Evolutionary conservation across 1,284 basidiomycete species (phyloP).

Genomic region (Peniophora sp.): DNA sequence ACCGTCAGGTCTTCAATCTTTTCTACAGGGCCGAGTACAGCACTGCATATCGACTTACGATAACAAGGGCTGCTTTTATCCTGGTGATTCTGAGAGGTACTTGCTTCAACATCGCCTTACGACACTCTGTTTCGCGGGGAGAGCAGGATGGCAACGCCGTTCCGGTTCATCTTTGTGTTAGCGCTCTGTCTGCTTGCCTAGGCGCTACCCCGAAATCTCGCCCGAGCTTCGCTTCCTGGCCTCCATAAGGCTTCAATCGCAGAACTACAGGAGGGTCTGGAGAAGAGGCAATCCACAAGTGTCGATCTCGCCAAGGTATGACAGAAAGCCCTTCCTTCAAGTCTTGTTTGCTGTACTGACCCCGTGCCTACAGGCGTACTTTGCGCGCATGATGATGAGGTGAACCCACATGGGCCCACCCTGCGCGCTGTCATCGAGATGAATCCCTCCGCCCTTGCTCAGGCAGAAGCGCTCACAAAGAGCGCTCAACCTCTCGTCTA

Average conservation of each 20-base stretch:
- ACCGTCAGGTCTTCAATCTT: too few relatives aligned
- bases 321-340: neutral
- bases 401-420: constrained; percentile 53
- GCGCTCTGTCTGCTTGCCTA: too few relatives aligned
- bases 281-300: constrained; percentile 47
- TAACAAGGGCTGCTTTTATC: too few relatives aligned
- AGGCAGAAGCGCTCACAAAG: constrained; percentile 44
- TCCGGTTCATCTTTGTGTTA: too few relatives aligned
- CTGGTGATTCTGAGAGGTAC: too few relatives aligned
- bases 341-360: neutral
- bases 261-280: constrained; percentile 48
- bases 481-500: constrained; percentile 37
- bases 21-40: too few relatives aligned
- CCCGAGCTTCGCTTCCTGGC: constrained; percentile 32
- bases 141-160: too few relatives aligned
- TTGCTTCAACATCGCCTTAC: too few relatives aligned
- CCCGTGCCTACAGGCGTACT: constrained; percentile 45
- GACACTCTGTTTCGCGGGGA: too few relatives aligned
- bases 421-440: constrained; percentile 58
- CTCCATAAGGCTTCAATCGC: constrained; percentile 54
- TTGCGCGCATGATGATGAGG: constrained; percentile 64
- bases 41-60: too few relatives aligned
- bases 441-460: constrained; percentile 50
- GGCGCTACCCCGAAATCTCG: too few relatives aligned
- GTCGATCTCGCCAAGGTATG: constrained; percentile 57